These are phyloP conservation scores for Vitis labrusca DNA, from an alignment of 164 flowering plant genomes.

Conservation along the genomic window DNA sequence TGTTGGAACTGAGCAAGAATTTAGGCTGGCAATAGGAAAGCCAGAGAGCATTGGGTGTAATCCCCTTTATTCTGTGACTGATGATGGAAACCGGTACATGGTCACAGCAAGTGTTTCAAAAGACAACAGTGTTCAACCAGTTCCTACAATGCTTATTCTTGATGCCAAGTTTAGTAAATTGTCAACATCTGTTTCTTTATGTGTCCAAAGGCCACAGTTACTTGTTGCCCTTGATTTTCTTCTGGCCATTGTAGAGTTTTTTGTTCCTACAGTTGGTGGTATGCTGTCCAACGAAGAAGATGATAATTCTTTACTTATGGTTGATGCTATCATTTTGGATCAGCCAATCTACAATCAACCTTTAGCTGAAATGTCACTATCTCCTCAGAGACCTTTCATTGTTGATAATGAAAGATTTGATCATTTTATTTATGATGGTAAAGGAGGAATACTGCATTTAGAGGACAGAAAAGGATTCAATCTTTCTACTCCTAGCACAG, in stretches of 20 bases:
- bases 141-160: conserved; percentile 81
- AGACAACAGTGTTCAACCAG: conserved; percentile 24
- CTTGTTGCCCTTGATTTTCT: conserved; percentile 98
- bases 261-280: conserved; percentile 72
- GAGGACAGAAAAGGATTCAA: conserved; percentile 60
- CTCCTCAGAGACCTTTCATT: conserved; percentile 75
- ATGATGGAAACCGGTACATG: conserved; percentile 15
- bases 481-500: conserved; percentile 55
- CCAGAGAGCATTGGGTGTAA: conserved; percentile 38
- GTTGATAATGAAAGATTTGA: conserved; percentile 82
- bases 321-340: conserved; percentile 68
- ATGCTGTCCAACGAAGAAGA: conserved; percentile 60
- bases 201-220: conserved; percentile 88
- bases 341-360: conserved; percentile 62
- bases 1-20: conserved; percentile 73
- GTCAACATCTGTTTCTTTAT: conserved; percentile 54
- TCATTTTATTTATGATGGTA: conserved; percentile 81
- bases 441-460: conserved; percentile 67
- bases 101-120: conserved; percentile 13
- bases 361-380: conserved; percentile 55
- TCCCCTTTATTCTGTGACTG: conserved; percentile 8
- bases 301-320: conserved; percentile 33
- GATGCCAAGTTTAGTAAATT: conserved; percentile 72
- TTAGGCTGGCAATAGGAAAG: conserved; percentile 74
- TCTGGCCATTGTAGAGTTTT: conserved; percentile 89